Conservation (phyloP, 2,329 filamentous ascomycete genomes). For the Neophaeococcomyces aloes region DNA sequence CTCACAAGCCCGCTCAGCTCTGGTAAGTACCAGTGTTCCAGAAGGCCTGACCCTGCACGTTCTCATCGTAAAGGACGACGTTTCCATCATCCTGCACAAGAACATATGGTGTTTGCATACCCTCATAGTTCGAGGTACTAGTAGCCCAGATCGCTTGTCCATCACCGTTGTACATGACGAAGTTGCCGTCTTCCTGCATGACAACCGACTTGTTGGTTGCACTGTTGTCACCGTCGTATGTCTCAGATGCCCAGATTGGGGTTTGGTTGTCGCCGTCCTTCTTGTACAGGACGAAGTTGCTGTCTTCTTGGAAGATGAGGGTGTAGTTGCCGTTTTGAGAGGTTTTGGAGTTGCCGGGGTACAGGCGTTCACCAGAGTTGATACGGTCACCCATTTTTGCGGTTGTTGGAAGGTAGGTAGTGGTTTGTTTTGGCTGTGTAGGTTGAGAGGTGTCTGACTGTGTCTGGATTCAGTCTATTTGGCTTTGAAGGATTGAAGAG, state of each 20-base stretch:
- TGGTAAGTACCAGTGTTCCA: constrained; percentile 4
- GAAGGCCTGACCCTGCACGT: not conserved
- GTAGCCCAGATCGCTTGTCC: constrained; percentile 2
- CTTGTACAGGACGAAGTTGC: constrained; percentile 6
- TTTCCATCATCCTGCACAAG: constrained; percentile 7
- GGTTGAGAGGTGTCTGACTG: too few species aligned
- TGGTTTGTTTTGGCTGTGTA: too few species aligned
- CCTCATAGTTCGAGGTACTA: not conserved
- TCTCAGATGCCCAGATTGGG: constrained; percentile 3
- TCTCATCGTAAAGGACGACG: constrained; percentile 5
- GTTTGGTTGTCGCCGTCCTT: not conserved
- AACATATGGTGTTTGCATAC: not conserved
- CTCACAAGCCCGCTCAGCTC: constrained; percentile 30
- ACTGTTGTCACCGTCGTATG: not conserved
- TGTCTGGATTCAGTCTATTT: too few species aligned
- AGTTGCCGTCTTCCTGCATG: constrained; percentile 2
- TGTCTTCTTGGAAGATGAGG: constrained; percentile 7
- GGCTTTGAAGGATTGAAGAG: too few species aligned
- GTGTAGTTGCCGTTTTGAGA: not conserved
- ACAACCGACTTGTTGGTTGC: constrained; percentile 3
- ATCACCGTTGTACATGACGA: constrained; percentile 4
- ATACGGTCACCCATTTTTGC: constrained; percentile 3
- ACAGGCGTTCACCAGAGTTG: not conserved
- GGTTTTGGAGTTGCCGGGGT: constrained; percentile 1
- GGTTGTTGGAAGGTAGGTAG: too few species aligned